A percentile compares a stretch with the other conserved stretches of the same genome.
These are phyloP conservation scores for Antitrichia curtipendula DNA, from an alignment of 225 moss, liverwort and hornwort genomes.

Conservation along the genomic window DNA sequence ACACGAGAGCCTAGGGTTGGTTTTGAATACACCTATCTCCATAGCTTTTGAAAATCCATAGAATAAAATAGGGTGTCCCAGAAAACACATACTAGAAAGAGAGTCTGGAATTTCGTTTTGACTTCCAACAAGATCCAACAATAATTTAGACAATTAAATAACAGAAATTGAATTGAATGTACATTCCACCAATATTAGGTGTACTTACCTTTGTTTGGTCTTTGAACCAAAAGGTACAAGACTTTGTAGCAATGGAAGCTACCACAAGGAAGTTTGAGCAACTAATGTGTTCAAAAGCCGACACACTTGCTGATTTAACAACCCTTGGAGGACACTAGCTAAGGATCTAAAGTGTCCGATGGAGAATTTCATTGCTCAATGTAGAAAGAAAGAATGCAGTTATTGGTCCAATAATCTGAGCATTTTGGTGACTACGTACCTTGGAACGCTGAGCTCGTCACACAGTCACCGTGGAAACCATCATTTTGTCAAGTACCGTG, in stretches of 20 bases:
- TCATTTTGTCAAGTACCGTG: fast-evolving
- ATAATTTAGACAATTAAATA: neutral
- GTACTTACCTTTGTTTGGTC: no score
- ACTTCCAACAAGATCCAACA: neutral
- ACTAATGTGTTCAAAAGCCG: neutral
- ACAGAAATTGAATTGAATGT: neutral
- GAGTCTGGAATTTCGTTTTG: neutral
- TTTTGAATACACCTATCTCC: neutral
- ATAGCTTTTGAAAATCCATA: neutral
- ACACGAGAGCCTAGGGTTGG: neutral
- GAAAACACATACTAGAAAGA: neutral
- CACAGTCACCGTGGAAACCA: no score
- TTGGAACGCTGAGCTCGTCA: fast-evolving
- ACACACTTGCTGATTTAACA: fast-evolving
- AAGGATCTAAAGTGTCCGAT: fast-evolving
- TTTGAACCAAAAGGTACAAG: fast-evolving
- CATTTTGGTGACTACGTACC: neutral
- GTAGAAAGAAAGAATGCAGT: neutral
- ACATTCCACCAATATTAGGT: fast-evolving
- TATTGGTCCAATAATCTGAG: neutral
- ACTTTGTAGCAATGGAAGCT: neutral
- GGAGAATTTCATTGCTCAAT: neutral
- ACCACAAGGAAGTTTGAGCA: fast-evolving
- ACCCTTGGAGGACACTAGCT: fast-evolving
- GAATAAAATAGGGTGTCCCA: neutral